Conservation (phyloP, 768 basidiomycete genomes). For the Pleurotus tuoliensis region DNA sequence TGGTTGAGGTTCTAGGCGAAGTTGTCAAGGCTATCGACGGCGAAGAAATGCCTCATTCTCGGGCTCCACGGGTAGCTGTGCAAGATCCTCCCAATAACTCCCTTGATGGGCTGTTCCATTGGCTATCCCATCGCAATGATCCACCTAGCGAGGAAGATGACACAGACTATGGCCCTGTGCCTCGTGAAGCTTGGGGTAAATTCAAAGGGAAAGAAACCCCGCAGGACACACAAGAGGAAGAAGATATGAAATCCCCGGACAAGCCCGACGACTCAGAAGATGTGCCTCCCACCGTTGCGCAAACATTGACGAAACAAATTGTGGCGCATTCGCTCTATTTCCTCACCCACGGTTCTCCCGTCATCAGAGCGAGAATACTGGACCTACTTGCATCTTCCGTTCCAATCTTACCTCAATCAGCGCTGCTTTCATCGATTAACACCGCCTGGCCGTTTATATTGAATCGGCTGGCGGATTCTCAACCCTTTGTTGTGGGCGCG, state of each 20-base stretch:
- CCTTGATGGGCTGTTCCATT: constrained; percentile 56
- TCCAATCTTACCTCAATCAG: constrained; percentile 65
- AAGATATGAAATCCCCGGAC: constrained; percentile 22
- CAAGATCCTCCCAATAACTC: constrained; percentile 24
- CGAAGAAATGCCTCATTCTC: constrained; percentile 2
- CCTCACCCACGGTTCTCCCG: constrained; percentile 84
- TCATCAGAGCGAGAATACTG: constrained; percentile 82
- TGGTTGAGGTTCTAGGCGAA: constrained; percentile 83
- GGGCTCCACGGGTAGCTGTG: constrained; percentile 18
- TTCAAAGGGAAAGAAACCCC: constrained; percentile 19
- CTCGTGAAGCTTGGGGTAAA: constrained; percentile 54
- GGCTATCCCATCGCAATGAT: constrained; percentile 54
- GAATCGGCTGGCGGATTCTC: constrained; percentile 70
- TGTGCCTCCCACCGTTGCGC: constrained; percentile 60
- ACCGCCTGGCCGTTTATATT: constrained; percentile 93
- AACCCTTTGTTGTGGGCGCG: constrained; percentile 77
- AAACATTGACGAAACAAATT: constrained; percentile 79
- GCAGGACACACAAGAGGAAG: constrained; percentile 20
- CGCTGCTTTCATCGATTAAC: constrained; percentile 82
- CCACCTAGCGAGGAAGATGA: constrained; percentile 30
- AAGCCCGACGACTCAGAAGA: constrained; percentile 35
- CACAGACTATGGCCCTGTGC: constrained; percentile 56
- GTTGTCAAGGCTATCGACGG: constrained; percentile 75
- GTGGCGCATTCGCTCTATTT: constrained; percentile 85
- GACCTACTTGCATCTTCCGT: constrained; percentile 70